These are phyloP conservation scores for Raphanus hybrid DNA, from an alignment of 441 rosid genomes.

Conservation along the genomic window DNA sequence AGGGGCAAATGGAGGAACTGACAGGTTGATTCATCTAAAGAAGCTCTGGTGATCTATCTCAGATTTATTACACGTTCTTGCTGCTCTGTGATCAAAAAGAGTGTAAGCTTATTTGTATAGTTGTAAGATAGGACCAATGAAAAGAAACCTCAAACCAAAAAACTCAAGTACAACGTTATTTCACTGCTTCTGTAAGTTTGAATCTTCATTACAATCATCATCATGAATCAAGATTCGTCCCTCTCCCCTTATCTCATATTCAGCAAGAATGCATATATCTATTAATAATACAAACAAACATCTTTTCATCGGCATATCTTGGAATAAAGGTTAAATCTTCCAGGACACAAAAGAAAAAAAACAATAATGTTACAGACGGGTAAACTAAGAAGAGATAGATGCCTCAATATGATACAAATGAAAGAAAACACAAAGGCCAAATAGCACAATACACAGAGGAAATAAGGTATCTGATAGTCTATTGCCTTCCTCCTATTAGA, in stretches of 20 bases:
- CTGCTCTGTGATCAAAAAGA: constrained; percentile 20
- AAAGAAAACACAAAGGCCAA: constrained; percentile 13
- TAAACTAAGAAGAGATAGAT: constrained; percentile 3
- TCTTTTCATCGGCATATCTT: constrained; percentile 10
- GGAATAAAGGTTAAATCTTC: constrained; percentile 8
- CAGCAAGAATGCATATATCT: not conserved
- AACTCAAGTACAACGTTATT: constrained; percentile 26
- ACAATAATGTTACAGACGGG: constrained; percentile 19
- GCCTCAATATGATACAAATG: constrained; percentile 28
- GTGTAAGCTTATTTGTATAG: constrained; percentile 24
- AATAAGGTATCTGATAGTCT: constrained; percentile 14
- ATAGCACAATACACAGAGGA: constrained; percentile 27
- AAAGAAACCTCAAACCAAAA: constrained; percentile 15
- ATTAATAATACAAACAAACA: not conserved
- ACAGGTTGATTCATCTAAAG: constrained; percentile 40
- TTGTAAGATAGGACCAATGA: constrained; percentile 25
- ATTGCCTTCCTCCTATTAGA: constrained; percentile 13
- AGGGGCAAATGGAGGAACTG: constrained; percentile 96
- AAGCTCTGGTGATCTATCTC: constrained; percentile 8
- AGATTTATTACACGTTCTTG: not conserved
- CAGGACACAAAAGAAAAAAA: not conserved
- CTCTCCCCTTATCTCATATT: not conserved
- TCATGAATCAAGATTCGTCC: not conserved
- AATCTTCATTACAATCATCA: not conserved
- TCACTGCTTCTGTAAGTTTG: not conserved